These are phyloP conservation scores for Claviceps sorghi DNA, from an alignment of 2,329 filamentous ascomycete genomes.

Conservation along the genomic window DNA sequence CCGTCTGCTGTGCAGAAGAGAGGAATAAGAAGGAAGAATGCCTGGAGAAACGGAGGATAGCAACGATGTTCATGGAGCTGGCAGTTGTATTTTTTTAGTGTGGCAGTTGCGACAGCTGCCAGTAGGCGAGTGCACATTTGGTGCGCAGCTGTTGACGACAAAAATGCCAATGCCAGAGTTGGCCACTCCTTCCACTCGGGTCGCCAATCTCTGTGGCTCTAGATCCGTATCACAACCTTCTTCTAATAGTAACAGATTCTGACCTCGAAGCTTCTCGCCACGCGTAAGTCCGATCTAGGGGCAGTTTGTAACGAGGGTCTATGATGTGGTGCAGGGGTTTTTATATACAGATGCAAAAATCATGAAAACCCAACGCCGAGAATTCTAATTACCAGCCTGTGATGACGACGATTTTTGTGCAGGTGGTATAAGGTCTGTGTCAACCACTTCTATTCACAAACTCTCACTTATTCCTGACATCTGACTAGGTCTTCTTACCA, in stretches of 20 bases:
- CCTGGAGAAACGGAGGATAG: not conserved
- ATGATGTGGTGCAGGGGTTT: not conserved
- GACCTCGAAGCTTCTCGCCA: not conserved
- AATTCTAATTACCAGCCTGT: not conserved
- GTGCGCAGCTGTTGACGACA: not conserved
- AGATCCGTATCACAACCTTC: not conserved
- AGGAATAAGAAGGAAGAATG: not conserved
- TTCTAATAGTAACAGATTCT: not conserved
- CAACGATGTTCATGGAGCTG: not conserved
- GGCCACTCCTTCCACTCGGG: not conserved
- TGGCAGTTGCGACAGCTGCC: not conserved
- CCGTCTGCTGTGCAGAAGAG: not conserved
- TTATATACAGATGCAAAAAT: not conserved
- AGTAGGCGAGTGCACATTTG: not conserved
- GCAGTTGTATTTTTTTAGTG: not conserved
- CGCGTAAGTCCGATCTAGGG: not conserved
- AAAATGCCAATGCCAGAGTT: not conserved
- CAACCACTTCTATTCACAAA: not conserved
- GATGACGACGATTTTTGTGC: not conserved
- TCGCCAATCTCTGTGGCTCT: not conserved
- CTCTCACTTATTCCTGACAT: not conserved
- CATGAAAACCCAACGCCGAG: constrained; percentile 1
- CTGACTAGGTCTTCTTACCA: constrained; percentile 1
- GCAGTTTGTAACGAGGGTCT: not conserved
- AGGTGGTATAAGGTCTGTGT: not conserved